Evolutionary conservation across 1,284 basidiomycete species (phyloP).

Genomic region (Fomitopsis palustris): DNA sequence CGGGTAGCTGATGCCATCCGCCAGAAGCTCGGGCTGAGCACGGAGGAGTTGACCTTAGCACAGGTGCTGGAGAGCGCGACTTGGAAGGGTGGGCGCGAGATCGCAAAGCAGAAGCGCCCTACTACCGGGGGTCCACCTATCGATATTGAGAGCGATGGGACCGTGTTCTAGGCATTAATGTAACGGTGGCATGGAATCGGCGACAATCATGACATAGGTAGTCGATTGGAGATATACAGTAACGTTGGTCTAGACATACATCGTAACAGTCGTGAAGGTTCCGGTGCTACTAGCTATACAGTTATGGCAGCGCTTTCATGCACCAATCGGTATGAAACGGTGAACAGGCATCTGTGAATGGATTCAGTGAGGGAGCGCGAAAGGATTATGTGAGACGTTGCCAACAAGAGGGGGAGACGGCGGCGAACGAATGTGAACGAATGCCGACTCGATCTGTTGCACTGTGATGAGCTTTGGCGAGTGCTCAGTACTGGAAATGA

Average conservation of each 20-base stretch:
- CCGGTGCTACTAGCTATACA: too few relatives aligned
- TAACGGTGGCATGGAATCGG: not conserved
- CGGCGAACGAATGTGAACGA: not conserved
- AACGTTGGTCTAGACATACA: not conserved
- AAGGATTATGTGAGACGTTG: not conserved
- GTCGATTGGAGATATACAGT: too few relatives aligned
- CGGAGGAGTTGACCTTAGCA: slow-evolving; percentile 61
- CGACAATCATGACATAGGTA: not conserved
- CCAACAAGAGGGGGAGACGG: not conserved
- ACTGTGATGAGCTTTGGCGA: too few relatives aligned
- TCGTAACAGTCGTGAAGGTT: not conserved
- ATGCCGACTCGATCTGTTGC: not conserved
- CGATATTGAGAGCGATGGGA: slow-evolving; percentile 83
- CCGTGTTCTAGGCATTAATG: slow-evolving; percentile 56
- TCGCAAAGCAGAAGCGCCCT: slow-evolving; percentile 78
- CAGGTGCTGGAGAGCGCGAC: slow-evolving; percentile 93
- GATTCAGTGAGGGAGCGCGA: too few relatives aligned
- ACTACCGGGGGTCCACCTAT: slow-evolving; percentile 83
- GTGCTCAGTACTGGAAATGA: too few relatives aligned
- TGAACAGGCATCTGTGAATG: too few relatives aligned
- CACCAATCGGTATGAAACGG: too few relatives aligned
- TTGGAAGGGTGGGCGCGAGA: slow-evolving; percentile 93
- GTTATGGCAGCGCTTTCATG: too few relatives aligned
- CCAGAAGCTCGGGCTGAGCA: slow-evolving; percentile 45
- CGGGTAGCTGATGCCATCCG: slow-evolving; percentile 75